These are phyloP conservation scores for Dothidotthia symphoricarpi DNA, from an alignment of 2,329 filamentous ascomycete genomes.

Conservation along the genomic window DNA sequence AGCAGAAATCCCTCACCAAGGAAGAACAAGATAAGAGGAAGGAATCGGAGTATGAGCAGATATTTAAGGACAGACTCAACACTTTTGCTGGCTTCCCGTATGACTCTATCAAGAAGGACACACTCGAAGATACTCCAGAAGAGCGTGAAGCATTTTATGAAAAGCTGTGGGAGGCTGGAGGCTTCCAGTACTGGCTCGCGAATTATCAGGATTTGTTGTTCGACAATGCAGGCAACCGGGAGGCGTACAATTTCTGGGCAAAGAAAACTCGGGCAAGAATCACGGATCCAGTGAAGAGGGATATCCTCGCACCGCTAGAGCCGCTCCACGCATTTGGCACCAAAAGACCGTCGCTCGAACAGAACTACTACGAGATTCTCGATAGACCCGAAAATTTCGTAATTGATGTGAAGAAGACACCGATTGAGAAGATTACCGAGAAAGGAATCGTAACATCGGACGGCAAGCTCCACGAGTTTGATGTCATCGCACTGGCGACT, in stretches of 20 bases:
- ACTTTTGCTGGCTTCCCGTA: conserved; percentile 62
- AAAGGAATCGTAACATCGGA: conserved; percentile 44
- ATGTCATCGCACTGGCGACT: conserved; percentile 48
- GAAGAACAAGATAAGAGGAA: conserved; percentile 53
- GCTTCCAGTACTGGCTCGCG: conserved; percentile 46
- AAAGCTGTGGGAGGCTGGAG: conserved; percentile 42
- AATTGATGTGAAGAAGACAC: conserved; percentile 45
- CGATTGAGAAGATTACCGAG: conserved; percentile 42
- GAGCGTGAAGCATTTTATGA: conserved; percentile 47
- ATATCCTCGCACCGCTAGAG: conserved; percentile 48
- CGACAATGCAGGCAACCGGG: conserved; percentile 44
- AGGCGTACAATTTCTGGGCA: conserved; percentile 50
- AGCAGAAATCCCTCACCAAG: conserved; percentile 48
- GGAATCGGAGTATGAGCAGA: conserved; percentile 39
- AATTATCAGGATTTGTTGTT: conserved; percentile 45
- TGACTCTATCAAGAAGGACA: conserved; percentile 55
- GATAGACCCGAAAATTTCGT: conserved; percentile 46
- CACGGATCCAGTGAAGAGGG: conserved; percentile 45
- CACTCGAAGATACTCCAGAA: conserved; percentile 48
- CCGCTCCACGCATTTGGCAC: conserved; percentile 49
- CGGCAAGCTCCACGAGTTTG: conserved; percentile 44
- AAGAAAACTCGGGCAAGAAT: conserved; percentile 47
- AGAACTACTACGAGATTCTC: conserved; percentile 49
- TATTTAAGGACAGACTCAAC: conserved; percentile 55
- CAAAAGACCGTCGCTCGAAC: conserved; percentile 50